A percentile compares a stretch with the other conserved stretches of the same genome.
These are phyloP conservation scores for Globisporangium mamillatum DNA, from an alignment of 352 stramenopile species.

Conservation along the genomic window DNA sequence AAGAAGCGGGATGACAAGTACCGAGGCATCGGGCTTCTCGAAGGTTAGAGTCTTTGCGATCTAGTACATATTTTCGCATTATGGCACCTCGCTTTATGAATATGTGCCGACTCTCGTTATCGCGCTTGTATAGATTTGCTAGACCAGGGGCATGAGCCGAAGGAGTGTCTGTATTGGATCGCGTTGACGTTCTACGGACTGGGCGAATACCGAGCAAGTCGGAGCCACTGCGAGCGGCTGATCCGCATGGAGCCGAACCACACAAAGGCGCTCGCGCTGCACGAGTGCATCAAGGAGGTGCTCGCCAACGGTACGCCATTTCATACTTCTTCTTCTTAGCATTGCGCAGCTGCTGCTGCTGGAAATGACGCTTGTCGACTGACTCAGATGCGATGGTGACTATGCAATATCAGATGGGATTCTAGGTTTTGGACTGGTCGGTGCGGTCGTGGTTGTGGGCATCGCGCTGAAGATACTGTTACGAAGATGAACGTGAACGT, in stretches of 20 bases:
- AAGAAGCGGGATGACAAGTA: slow-evolving; percentile 79
- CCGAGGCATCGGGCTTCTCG: slow-evolving; percentile 61
- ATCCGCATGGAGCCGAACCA: slow-evolving; percentile 74
- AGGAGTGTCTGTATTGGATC: slow-evolving; percentile 82
- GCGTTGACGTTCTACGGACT: slow-evolving; percentile 64
- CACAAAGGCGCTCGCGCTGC: slow-evolving; percentile 65
- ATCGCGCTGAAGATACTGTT: slow-evolving; percentile 73
- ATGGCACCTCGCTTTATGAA: not conserved
- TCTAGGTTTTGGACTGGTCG: slow-evolving; percentile 65
- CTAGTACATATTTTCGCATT: not conserved
- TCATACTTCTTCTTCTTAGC: not conserved
- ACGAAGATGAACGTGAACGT: slow-evolving; percentile 45
- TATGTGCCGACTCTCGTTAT: not conserved
- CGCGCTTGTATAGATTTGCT: slow-evolving; percentile 47
- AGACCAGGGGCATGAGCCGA: slow-evolving; percentile 39
- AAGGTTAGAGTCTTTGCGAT: slow-evolving; percentile 45
- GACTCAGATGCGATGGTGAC: not conserved
- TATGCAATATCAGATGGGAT: slow-evolving; percentile 40
- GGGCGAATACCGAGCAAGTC: slow-evolving; percentile 67
- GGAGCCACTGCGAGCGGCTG: slow-evolving; percentile 67
- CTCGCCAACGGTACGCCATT: slow-evolving; percentile 39
- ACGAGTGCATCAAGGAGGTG: slow-evolving; percentile 76
- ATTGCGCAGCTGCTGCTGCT: not conserved
- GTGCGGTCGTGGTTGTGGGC: slow-evolving; percentile 66
- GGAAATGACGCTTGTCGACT: not conserved